phyloP scores from a whole-genome alignment of 768 basidiomycete genomes.

The Gelatoporia subvermispora region DNA sequence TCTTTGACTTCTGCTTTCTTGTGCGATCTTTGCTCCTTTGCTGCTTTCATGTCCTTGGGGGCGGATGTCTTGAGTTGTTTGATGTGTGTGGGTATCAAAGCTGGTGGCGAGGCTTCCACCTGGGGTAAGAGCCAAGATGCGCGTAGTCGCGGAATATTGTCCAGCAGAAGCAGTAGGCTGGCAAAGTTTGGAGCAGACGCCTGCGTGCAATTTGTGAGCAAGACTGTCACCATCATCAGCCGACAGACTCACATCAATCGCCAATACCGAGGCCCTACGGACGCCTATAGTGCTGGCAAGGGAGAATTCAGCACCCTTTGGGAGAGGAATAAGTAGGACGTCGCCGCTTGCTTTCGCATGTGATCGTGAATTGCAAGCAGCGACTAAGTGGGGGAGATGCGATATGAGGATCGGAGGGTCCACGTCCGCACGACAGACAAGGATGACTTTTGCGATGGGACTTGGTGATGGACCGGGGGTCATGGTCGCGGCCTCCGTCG shows the following conservation, averaged over 20 bases:
- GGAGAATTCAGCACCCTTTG: conserved; percentile 57
- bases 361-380: conserved; percentile 59
- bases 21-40: conserved; percentile 51
- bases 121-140: conserved; percentile 62
- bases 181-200: conserved; percentile 32
- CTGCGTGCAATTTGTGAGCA: conserved; percentile 25
- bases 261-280: conserved; percentile 60
- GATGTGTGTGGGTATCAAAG: conserved; percentile 66
- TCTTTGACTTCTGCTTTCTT: conserved; percentile 47
- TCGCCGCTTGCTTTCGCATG: conserved; percentile 6
- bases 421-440: conserved; percentile 73
- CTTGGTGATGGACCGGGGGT: neutral
- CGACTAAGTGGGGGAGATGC: conserved; percentile 74
- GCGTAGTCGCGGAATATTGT: conserved; percentile 46
- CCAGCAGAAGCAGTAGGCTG: conserved; percentile 35
- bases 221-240: neutral
- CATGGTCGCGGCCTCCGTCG: neutral
- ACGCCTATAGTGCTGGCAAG: conserved; percentile 63
- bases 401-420: conserved; percentile 67
- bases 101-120: conserved; percentile 8
- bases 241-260: conserved; percentile 51
- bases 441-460: conserved; percentile 32
- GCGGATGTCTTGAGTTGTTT: conserved; percentile 77
- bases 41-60: conserved; percentile 73
- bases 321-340: conserved; percentile 60